A percentile compares a stretch with the other conserved stretches of the same genome.
Evolutionary conservation across 768 basidiomycete species (phyloP).

Genomic region (Tephrocybe sp.): DNA sequence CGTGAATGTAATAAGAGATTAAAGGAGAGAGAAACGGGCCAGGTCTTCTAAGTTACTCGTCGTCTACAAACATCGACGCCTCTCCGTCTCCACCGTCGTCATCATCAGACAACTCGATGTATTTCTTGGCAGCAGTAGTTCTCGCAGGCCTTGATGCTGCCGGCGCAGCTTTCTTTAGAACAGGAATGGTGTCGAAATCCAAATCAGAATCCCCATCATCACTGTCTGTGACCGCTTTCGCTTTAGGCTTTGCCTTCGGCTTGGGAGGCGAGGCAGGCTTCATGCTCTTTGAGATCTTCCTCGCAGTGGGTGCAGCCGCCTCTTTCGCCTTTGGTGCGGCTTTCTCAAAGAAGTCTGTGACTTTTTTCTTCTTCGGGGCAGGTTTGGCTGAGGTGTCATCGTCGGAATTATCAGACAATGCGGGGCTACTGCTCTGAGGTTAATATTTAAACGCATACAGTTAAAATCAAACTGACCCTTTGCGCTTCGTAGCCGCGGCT

Average conservation of each 20-base stretch:
- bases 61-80: conserved; percentile 46
- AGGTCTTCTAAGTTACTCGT: conserved; percentile 1
- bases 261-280: conserved; percentile 54
- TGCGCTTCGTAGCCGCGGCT: conserved; percentile 50
- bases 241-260: conserved; percentile 46
- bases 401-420: conserved; percentile 34
- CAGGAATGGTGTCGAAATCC: conserved; percentile 40
- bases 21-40: not conserved
- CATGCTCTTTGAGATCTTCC: conserved; percentile 59
- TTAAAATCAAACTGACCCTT: conserved; percentile 44
- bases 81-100: conserved; percentile 43
- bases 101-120: conserved; percentile 55
- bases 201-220: conserved; percentile 41
- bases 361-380: conserved; percentile 50
- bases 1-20: not conserved
- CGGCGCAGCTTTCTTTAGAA: conserved; percentile 37
- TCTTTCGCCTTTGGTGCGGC: conserved; percentile 32
- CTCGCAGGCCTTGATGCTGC: conserved; percentile 51
- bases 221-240: conserved; percentile 40
- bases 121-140: conserved; percentile 52
- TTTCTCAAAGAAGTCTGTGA: conserved; percentile 65
- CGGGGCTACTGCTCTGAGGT: conserved; percentile 24
- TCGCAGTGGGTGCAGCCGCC: conserved; percentile 33
- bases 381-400: conserved; percentile 44
- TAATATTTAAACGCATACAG: not conserved